Evolutionary conservation across 2,329 filamentous ascomycete species (phyloP).

Genomic region (Nemania diffusa): DNA sequence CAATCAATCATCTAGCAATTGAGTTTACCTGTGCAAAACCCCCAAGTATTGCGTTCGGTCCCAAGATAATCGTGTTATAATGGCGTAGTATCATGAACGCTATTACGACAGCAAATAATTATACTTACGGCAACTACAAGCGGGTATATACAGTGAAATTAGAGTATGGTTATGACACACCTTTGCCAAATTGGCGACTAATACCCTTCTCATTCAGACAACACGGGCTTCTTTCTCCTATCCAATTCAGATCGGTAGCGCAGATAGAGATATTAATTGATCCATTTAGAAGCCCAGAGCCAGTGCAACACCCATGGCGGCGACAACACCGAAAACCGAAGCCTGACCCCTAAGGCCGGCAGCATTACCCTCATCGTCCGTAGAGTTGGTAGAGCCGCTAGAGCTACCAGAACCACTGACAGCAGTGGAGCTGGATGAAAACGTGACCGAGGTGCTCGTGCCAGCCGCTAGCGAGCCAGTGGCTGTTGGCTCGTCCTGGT

Average conservation of each 20-base stretch:
- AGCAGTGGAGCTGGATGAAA: constrained; percentile 12
- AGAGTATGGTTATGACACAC: constrained; percentile 12
- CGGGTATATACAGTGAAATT: constrained; percentile 24
- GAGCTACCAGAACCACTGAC: not conserved
- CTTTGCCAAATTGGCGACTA: not conserved
- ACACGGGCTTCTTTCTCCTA: not conserved
- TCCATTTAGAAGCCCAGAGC: constrained; percentile 41
- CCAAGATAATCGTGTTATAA: not conserved
- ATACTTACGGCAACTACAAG: constrained; percentile 7
- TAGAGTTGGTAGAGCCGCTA: constrained; percentile 1
- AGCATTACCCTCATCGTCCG: constrained; percentile 25
- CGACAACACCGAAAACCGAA: constrained; percentile 43
- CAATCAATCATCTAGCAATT: not conserved
- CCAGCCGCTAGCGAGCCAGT: constrained; percentile 10
- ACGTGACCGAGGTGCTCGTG: constrained; percentile 13
- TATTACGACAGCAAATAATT: constrained; percentile 14
- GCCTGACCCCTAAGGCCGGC: constrained; percentile 33
- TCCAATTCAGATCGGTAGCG: not conserved
- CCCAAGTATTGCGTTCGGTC: not conserved
- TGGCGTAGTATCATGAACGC: constrained; percentile 20
- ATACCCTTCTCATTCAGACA: not conserved
- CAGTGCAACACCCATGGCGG: constrained; percentile 43
- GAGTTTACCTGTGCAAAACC: not conserved
- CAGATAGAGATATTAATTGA: not conserved
- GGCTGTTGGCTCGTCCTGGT: constrained; percentile 3